phyloP scores from a whole-genome alignment of 805 yeast genomes.

The Candida hispaniensis region DNA sequence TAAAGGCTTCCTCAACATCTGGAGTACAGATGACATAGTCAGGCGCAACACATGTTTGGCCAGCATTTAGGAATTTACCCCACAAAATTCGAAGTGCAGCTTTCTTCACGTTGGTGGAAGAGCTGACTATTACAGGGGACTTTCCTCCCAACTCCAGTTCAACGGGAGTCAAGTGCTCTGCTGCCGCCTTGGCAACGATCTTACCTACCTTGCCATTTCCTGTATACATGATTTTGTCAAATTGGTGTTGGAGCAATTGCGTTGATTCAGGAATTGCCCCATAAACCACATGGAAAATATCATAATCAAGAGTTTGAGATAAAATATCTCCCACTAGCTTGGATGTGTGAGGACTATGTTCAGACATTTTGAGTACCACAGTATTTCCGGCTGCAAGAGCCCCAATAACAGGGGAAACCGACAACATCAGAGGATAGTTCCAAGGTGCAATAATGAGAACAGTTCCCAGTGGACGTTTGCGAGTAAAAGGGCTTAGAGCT shows the following conservation, averaged over 20 bases:
- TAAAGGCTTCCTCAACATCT: constrained; percentile 42
- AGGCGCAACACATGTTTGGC: constrained; percentile 86
- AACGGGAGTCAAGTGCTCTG: constrained; percentile 68
- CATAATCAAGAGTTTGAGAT: constrained; percentile 41
- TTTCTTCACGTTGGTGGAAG: constrained; percentile 9
- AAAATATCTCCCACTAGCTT: constrained; percentile 45
- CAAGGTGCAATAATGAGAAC: constrained; percentile 66
- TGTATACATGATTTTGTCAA: constrained; percentile 78
- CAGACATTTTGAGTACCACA: constrained; percentile 65
- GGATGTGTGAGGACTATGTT: constrained; percentile 53
- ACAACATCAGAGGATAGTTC: constrained; percentile 60
- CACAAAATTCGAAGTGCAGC: constrained; percentile 57
- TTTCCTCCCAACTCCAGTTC: constrained; percentile 86
- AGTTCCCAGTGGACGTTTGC: constrained; percentile 41
- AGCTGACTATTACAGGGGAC: constrained; percentile 53
- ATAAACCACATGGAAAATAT: constrained; percentile 50
- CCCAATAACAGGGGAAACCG: constrained; percentile 56
- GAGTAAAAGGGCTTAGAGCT: constrained; percentile 23
- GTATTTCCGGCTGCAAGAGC: constrained; percentile 80
- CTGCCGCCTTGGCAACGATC: constrained; percentile 68
- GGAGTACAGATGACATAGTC: constrained; percentile 67
- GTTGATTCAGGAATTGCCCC: constrained; percentile 64
- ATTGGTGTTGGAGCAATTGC: constrained; percentile 47
- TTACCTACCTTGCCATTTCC: constrained; percentile 72
- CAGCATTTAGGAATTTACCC: constrained; percentile 74